Evolutionary conservation across 345 rosid genomes (phyloP).

Genomic region (Xanthoceras sorbifolium): DNA sequence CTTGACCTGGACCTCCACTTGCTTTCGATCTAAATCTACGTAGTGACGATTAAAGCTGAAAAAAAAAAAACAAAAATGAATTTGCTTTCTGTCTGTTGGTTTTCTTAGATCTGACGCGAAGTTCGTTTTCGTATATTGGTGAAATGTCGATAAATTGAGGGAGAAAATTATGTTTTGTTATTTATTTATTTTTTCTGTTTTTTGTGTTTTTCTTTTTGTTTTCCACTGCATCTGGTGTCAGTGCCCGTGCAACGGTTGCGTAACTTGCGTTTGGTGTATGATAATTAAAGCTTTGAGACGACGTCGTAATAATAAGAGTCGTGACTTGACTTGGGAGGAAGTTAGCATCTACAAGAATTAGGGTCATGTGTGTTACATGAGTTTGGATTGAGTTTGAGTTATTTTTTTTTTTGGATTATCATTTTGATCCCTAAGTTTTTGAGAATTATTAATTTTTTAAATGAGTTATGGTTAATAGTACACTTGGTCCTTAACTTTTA

Average conservation of each 20-base stretch:
- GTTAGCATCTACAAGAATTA: too few relatives aligned
- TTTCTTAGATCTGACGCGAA: slow-evolving; percentile 39
- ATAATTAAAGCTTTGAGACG: neutral
- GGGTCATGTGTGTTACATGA: too few relatives aligned
- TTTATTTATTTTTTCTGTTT: neutral
- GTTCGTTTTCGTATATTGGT: slow-evolving; percentile 21
- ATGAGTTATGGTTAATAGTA: too few relatives aligned
- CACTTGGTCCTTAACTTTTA: too few relatives aligned
- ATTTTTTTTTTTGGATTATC: too few relatives aligned
- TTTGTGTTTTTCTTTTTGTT: neutral
- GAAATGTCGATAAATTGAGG: slow-evolving; percentile 11
- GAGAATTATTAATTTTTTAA: too few relatives aligned
- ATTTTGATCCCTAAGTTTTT: too few relatives aligned
- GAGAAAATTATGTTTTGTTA: too few relatives aligned
- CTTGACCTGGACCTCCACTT: slow-evolving; percentile 10
- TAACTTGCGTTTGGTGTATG: neutral
- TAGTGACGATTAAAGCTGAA: neutral
- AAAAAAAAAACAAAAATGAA: neutral
- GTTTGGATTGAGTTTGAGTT: too few relatives aligned
- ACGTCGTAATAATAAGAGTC: too few relatives aligned
- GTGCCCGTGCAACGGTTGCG: neutral
- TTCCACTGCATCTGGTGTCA: neutral
- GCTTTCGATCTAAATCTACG: slow-evolving; percentile 8
- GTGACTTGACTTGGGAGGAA: too few relatives aligned
- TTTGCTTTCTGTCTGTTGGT: neutral